phyloP scores from a whole-genome alignment of 2,329 filamentous ascomycete species.

The Alternaria ethzedia region DNA sequence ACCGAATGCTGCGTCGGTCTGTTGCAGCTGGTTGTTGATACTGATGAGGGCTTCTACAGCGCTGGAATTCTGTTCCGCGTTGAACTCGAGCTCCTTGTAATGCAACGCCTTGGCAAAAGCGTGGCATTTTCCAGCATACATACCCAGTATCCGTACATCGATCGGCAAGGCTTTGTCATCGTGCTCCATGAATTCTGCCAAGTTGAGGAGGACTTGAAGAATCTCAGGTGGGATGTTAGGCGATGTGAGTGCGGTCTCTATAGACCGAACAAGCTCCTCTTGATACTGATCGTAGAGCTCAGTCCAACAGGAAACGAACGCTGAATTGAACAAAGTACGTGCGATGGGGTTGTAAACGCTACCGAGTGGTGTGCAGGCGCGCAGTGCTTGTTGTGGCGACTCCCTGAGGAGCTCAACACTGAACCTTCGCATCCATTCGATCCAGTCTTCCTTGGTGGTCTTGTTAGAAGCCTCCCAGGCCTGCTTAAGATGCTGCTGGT shows the following conservation, averaged over 20 bases:
- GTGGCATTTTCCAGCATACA: constrained; percentile 95
- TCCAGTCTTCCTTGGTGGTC: constrained; percentile 98
- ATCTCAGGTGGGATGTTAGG: constrained; percentile 96
- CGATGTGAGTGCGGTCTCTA: constrained; percentile 93
- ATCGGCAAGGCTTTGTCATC: constrained; percentile 98
- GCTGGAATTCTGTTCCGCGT: constrained; percentile 94
- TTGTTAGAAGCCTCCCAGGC: constrained; percentile 98
- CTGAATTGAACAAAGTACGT: constrained; percentile 95
- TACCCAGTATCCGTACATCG: constrained; percentile 91
- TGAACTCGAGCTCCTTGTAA: constrained; percentile 98
- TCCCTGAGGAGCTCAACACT: constrained; percentile 94
- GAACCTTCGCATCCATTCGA: constrained; percentile 97
- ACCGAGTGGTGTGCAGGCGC: constrained; percentile 89
- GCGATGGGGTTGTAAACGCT: constrained; percentile 91
- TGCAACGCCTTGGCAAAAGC: constrained; percentile 98
- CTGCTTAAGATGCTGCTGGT: constrained; percentile 94
- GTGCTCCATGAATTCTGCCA: constrained; percentile 99
- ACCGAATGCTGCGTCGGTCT: constrained; percentile 97
- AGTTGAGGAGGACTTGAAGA: constrained; percentile 88
- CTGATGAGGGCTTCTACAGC: constrained; percentile 97
- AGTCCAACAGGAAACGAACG: constrained; percentile 98
- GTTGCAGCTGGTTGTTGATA: constrained; percentile 98
- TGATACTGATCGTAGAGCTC: constrained; percentile 97
- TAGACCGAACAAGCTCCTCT: constrained; percentile 92
- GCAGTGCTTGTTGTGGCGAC: constrained; percentile 91